Percentiles rank a stretch among this genome's conserved stretches.
phyloP scores from a whole-genome alignment of 176 grass and related monocot genomes.

The Aegilops bicornis region DNA sequence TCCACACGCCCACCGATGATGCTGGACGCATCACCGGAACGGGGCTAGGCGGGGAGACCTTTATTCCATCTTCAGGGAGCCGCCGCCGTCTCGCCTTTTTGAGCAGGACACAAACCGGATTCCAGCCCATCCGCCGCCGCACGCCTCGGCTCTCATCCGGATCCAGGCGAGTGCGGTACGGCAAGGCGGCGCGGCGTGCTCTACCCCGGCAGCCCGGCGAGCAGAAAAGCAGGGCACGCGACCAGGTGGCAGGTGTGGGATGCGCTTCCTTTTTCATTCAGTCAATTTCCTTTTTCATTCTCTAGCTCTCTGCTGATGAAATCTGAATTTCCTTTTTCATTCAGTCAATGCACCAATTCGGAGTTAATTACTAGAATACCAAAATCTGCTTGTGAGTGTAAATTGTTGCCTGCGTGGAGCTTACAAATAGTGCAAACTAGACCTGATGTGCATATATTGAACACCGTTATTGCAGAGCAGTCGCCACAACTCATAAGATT shows the following conservation, averaged over 20 bases:
- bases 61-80: no score
- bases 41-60: no score
- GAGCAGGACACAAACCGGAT: no score
- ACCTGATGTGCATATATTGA: background rate
- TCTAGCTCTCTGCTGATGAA: background rate
- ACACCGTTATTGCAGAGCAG: background rate
- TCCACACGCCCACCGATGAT: no score
- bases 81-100: no score
- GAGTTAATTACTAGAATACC: background rate
- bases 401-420: background rate
- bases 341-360: background rate
- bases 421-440: background rate
- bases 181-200: background rate
- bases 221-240: background rate
- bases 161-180: background rate
- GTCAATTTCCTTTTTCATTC: no score
- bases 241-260: background rate
- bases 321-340: background rate
- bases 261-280: background rate
- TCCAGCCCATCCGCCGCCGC: background rate
- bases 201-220: background rate
- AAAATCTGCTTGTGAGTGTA: background rate
- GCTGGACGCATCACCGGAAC: no score
- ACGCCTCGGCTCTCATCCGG: background rate
- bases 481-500: background rate